phyloP scores from a whole-genome alignment of 2,329 filamentous ascomycete genomes.

The Aspergillus sp. region DNA sequence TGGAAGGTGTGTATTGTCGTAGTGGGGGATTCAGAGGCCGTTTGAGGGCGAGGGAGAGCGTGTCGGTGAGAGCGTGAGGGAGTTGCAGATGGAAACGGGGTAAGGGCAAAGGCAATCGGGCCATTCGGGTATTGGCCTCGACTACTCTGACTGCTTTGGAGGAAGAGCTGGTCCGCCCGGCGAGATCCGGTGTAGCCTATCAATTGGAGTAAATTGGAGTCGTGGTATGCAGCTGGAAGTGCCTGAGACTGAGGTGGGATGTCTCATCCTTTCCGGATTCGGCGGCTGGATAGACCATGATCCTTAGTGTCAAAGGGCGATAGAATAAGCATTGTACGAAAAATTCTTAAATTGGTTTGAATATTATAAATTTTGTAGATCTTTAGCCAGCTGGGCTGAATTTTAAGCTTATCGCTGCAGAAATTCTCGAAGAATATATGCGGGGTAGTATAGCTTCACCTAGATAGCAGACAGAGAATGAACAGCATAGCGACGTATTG shows the following conservation, averaged over 20 bases:
- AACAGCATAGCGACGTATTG: background rate
- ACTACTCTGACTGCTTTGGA: background rate
- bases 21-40: background rate
- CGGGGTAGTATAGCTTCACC: background rate
- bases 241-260: background rate
- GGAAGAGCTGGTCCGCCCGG: background rate
- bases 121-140: background rate
- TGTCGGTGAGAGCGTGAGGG: background rate
- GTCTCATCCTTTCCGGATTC: slow-evolving; percentile 2
- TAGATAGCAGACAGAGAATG: background rate
- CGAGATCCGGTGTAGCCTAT: slow-evolving; percentile 1
- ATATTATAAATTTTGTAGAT: background rate
- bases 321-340: background rate
- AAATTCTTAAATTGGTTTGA: background rate
- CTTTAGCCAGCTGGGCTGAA: background rate
- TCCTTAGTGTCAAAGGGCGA: background rate
- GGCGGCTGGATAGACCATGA: background rate
- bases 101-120: background rate
- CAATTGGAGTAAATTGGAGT: background rate
- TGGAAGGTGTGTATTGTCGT: background rate
- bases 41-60: background rate
- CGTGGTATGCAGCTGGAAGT: background rate
- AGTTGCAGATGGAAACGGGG: background rate
- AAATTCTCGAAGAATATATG: background rate
- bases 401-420: background rate